Evolutionary conservation across 805 yeast species (phyloP).

Genomic region (Hermanozyma aechmeae): DNA sequence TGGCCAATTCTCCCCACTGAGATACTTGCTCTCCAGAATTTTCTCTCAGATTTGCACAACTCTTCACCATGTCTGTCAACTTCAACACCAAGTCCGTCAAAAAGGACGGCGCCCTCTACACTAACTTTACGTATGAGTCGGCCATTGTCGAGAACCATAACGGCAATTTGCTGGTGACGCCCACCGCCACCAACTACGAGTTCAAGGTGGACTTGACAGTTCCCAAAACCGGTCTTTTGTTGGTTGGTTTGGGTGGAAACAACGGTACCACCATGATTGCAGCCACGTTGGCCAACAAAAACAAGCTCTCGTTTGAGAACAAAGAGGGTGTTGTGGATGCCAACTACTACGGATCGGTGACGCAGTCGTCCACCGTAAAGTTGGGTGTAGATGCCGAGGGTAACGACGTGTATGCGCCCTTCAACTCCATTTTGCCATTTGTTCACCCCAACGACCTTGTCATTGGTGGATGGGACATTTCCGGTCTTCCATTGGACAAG

Average conservation of each 20-base stretch:
- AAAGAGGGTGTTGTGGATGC: conserved; percentile 68
- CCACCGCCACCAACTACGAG: conserved; percentile 63
- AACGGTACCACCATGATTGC: conserved; percentile 90
- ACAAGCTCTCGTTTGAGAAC: conserved; percentile 68
- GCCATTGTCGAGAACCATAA: conserved; percentile 52
- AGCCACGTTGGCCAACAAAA: conserved; percentile 76
- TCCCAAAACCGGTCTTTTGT: conserved; percentile 81
- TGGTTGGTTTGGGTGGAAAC: conserved; percentile 95
- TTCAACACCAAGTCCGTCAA: conserved; percentile 33
- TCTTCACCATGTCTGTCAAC: conserved; percentile 8
- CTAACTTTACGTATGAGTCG: conserved; percentile 65
- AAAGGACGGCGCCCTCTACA: conserved; percentile 42
- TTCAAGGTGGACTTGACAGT: conserved; percentile 76
- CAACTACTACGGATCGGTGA: conserved; percentile 89
- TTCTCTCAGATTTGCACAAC: too few species aligned
- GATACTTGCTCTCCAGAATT: background rate
- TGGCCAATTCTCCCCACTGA: background rate
- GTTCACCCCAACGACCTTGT: conserved; percentile 85
- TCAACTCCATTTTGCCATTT: conserved; percentile 82
- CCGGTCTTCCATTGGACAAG: conserved; percentile 54
- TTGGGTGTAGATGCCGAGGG: conserved; percentile 77
- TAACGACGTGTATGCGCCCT: conserved; percentile 85
- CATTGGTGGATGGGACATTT: conserved; percentile 94
- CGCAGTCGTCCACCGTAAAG: conserved; percentile 85
- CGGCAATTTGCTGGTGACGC: conserved; percentile 57